phyloP scores from a whole-genome alignment of 2,329 filamentous ascomycete genomes.

The Didymella segeticola region DNA sequence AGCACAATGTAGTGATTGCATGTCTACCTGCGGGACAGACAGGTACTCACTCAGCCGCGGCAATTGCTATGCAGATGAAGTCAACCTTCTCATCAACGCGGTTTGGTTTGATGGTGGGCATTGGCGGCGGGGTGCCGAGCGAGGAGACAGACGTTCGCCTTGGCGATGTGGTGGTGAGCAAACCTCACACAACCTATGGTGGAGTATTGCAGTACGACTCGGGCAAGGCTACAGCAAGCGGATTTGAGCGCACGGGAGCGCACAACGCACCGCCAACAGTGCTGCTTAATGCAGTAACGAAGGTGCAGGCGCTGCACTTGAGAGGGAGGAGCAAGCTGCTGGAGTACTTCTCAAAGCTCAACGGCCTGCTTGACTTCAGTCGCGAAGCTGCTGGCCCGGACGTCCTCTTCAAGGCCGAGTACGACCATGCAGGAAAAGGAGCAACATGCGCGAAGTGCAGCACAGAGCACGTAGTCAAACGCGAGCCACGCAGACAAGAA shows the following conservation, averaged over 20 bases:
- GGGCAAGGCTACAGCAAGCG: neutral
- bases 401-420: too few species aligned
- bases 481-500: too few species aligned
- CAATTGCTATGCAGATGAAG: conserved; percentile 1
- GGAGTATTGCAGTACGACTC: conserved; percentile 17
- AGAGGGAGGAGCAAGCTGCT: too few species aligned
- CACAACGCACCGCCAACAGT: conserved; percentile 11
- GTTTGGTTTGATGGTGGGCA: neutral
- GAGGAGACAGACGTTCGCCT: neutral
- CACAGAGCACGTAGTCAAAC: too few species aligned
- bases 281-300: conserved; percentile 10
- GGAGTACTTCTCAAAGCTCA: too few species aligned
- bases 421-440: too few species aligned
- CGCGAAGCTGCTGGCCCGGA: too few species aligned
- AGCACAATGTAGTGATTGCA: conserved; percentile 46
- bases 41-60: conserved; percentile 42
- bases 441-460: too few species aligned
- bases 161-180: conserved; percentile 19
- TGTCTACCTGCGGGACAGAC: conserved; percentile 39
- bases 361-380: too few species aligned
- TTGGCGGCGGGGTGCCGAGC: neutral
- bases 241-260: conserved; percentile 10
- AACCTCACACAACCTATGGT: conserved; percentile 2
- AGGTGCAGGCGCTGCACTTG: too few species aligned
- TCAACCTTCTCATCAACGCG: neutral